A percentile compares a stretch with the other conserved stretches of the same genome.
Conservation (phyloP, 768 basidiomycete genomes). For the Hysterangium stoloniferum region DNA sequence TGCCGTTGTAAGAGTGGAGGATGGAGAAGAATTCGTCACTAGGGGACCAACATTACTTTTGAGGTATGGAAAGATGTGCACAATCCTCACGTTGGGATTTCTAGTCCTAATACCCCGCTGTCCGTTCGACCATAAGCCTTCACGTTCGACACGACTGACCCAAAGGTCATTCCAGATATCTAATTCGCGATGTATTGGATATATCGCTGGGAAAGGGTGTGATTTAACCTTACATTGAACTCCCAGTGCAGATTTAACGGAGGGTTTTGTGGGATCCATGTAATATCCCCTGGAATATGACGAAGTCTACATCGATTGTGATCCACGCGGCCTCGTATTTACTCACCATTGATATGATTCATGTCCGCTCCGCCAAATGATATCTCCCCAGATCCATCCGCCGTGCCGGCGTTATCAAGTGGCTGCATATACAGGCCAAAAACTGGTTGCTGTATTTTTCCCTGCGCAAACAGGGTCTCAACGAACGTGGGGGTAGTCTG, state of each 20-base stretch:
- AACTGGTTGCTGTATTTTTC: not conserved
- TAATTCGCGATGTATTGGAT: not conserved
- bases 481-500: not conserved
- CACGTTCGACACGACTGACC: not conserved
- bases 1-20: not conserved
- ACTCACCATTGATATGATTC: not conserved
- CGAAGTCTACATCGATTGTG: not conserved
- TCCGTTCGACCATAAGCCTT: not conserved
- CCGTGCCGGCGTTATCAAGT: not conserved
- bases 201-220: not conserved
- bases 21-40: constrained; percentile 2
- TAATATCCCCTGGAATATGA: not conserved
- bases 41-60: not conserved
- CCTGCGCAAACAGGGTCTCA: not conserved
- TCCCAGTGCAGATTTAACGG: constrained; percentile 4
- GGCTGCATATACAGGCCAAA: constrained; percentile 1
- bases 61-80: not conserved
- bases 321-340: not conserved
- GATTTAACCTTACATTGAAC: constrained; percentile 4
- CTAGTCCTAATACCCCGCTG: not conserved
- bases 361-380: not conserved
- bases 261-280: constrained; percentile 1
- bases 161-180: not conserved
- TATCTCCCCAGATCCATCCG: not conserved
- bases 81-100: too few relatives aligned